A percentile compares a stretch with the other conserved stretches of the same genome.
phyloP scores from a whole-genome alignment of 805 yeast species.

The Myxozyma mucilagina region DNA sequence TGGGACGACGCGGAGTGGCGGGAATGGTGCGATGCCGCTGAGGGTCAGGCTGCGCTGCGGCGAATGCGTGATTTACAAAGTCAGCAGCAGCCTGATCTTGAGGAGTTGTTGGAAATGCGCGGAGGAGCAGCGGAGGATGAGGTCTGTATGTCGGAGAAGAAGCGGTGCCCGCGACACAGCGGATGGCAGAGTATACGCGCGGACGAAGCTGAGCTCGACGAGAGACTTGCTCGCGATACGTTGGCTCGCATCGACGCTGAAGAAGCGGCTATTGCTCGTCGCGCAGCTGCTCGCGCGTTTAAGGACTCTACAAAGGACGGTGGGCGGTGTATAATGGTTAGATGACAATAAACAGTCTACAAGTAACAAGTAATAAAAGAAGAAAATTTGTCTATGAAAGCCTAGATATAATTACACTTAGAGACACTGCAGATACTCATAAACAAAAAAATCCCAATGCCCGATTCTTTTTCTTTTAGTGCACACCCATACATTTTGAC shows the following conservation, averaged over 20 bases:
- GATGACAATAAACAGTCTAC: too few relatives aligned
- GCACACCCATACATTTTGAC: too few relatives aligned
- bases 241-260: slow-evolving; percentile 12
- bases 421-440: neutral
- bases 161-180: slow-evolving; percentile 30
- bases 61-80: slow-evolving; percentile 10
- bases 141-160: slow-evolving; percentile 30
- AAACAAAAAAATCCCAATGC: neutral
- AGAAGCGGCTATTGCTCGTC: slow-evolving; percentile 9
- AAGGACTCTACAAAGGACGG: slow-evolving; percentile 18
- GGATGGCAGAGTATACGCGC: slow-evolving; percentile 32
- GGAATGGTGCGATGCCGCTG: slow-evolving; percentile 22
- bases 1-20: slow-evolving; percentile 34
- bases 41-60: slow-evolving; percentile 16
- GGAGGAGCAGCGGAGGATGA: slow-evolving; percentile 4
- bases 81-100: slow-evolving; percentile 6
- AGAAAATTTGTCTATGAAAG: neutral
- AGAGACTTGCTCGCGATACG: slow-evolving; percentile 11
- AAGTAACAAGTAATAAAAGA: too few relatives aligned
- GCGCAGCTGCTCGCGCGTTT: slow-evolving; percentile 18
- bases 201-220: slow-evolving; percentile 30
- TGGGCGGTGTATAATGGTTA: slow-evolving; percentile 14
- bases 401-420: neutral
- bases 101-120: slow-evolving; percentile 10
- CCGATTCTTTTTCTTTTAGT: too few relatives aligned